Percentiles rank a stretch among this genome's conserved stretches.
These are phyloP conservation scores for Argentina anserina DNA, from an alignment of 306 rosid species.

Conservation along the genomic window DNA sequence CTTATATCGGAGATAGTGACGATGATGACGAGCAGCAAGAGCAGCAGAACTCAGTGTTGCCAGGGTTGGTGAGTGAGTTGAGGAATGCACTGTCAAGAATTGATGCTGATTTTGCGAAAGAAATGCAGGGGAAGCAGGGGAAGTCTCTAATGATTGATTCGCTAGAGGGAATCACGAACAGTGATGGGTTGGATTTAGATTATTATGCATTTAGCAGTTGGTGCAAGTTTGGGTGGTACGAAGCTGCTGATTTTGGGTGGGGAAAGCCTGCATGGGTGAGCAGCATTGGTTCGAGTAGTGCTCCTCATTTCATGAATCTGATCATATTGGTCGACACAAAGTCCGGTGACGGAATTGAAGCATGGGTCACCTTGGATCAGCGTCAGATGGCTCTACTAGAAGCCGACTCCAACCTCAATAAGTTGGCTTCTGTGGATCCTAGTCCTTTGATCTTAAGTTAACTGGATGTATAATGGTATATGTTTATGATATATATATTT, in stretches of 20 bases:
- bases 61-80: conserved; percentile 13
- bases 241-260: conserved; percentile 37
- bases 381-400: conserved; percentile 24
- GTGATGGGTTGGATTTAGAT: conserved; percentile 11
- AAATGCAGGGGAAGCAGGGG: conserved; percentile 15
- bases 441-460: conserved; percentile 9
- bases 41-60: not conserved
- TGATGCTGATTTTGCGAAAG: conserved; percentile 14
- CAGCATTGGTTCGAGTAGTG: conserved; percentile 16
- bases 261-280: conserved; percentile 38
- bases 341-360: conserved; percentile 33
- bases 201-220: conserved; percentile 41
- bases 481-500: no score
- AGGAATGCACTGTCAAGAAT: conserved; percentile 23
- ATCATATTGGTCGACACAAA: conserved; percentile 24
- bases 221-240: conserved; percentile 32
- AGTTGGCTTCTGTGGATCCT: conserved; percentile 27
- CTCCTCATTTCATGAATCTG: conserved; percentile 20
- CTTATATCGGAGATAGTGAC: not conserved
- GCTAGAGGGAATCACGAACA: conserved; percentile 2
- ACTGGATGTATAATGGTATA: not conserved
- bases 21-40: not conserved
- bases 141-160: conserved; percentile 8
- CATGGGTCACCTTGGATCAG: conserved; percentile 31
- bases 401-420: conserved; percentile 12